Base-by-base conservation (phyloP, 306 rosid genomes). In the Prunus salicina region DNA sequence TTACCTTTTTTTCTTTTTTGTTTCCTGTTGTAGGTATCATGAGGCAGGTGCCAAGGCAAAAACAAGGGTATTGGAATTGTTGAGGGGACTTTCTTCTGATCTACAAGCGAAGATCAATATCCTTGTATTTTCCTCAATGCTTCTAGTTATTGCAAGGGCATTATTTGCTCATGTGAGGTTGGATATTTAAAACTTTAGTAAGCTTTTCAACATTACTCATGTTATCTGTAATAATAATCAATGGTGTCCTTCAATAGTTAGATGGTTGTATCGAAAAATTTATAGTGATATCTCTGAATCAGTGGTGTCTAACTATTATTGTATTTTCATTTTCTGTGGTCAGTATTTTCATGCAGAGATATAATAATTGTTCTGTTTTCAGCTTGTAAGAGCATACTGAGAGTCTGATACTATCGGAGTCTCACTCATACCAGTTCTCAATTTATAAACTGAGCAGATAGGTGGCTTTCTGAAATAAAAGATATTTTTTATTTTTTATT, bases 91-190 rank as follows among this genome's bases (percentile, higher is more conserved):
- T 64, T 91, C 98, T 72, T 73, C 93, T 62, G 96, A 91, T 68
- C 81, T 94, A 78, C 97, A 86, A 71, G 87, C 88, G 65, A 85
- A 86, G 67, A 86, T 91, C 58, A 90, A 94, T 84, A 82, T 91
- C 75, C 86, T 94, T 78, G 94, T 92, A 56, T 94, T 94, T 80
- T 87, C 97, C 81, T 91, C 98, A 67, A 91, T 84, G 86, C 84
- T 90, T 68, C 97, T 94, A 75, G 86, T 95, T 69, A 89, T 95
- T 64, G 90, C 97, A 70, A 92, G 88, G 89, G 97, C 97, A n/a
- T 78, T 95, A 67, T 95, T 90, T 81, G 88, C 93, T 82, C 97
- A 90, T 81, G 97, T 87, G 93, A 95, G 98, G 98, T 95, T 75
- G 82, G 90, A 15, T 58, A 45, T 83, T 25, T 67, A 76, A 69